Evolutionary conservation across 495 filamentous ascomycete species (phyloP).

Genomic region (Penicillium coprophilum): DNA sequence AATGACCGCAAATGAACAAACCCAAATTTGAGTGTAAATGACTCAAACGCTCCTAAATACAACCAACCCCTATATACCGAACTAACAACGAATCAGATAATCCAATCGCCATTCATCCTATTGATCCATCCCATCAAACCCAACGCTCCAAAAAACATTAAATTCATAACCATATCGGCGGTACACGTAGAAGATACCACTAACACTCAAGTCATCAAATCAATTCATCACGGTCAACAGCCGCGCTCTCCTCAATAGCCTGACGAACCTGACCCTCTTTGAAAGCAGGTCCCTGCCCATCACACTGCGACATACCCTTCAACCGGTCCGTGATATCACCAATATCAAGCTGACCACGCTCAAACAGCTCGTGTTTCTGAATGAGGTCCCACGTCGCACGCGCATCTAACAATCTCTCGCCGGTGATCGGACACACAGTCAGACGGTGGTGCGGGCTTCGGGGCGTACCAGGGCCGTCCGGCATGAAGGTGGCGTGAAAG

Average conservation of each 20-base stretch:
- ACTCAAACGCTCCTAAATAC: not conserved
- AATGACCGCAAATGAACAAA: not conserved
- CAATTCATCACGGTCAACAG: conserved; percentile 70
- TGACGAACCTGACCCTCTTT: conserved; percentile 69
- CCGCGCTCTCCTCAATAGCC: conserved; percentile 77
- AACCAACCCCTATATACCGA: conserved; percentile 5
- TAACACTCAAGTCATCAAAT: conserved; percentile 41
- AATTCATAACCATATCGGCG: conserved; percentile 10
- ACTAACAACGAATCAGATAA: not conserved
- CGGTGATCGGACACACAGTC: conserved; percentile 59
- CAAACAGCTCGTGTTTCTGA: conserved; percentile 75
- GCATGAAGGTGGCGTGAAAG: conserved; percentile 51
- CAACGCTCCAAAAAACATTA: conserved; percentile 20
- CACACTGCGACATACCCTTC: conserved; percentile 75
- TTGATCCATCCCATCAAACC: not conserved
- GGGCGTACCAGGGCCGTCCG: conserved; percentile 23
- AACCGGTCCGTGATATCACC: conserved; percentile 72
- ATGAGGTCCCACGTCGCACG: conserved; percentile 91
- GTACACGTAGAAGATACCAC: conserved; percentile 5
- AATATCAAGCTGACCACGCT: conserved; percentile 81
- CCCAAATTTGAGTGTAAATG: not conserved
- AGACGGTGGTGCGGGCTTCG: conserved; percentile 64
- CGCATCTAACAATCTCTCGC: conserved; percentile 76
- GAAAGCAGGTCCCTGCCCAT: conserved; percentile 89
- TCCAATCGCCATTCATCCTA: not conserved